Evolutionary conservation across 805 yeast genomes (phyloP).

Genomic region (Lachancea kluyveri): DNA sequence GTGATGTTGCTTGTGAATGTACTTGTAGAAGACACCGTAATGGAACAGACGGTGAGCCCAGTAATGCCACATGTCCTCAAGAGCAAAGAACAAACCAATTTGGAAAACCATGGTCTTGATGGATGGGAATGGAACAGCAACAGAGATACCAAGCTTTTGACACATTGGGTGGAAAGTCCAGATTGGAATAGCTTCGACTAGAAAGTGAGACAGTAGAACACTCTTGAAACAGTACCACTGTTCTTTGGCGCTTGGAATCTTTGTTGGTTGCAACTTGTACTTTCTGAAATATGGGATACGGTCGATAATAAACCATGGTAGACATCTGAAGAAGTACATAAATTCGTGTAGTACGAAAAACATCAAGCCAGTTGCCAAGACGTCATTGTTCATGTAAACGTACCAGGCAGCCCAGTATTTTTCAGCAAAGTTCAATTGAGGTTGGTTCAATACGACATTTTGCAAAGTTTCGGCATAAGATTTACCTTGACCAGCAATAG

Average conservation of each 20-base stretch:
- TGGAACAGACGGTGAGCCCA: constrained; percentile 91
- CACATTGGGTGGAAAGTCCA: constrained; percentile 97
- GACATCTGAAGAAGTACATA: constrained; percentile 83
- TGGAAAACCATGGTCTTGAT: constrained; percentile 54
- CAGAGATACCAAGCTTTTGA: constrained; percentile 68
- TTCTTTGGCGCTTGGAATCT: constrained; percentile 72
- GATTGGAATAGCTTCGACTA: constrained; percentile 93
- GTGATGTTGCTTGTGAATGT: constrained; percentile 96
- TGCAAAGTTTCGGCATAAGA: constrained; percentile 32
- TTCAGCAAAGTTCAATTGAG: constrained; percentile 50
- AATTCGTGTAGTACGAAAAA: constrained; percentile 80
- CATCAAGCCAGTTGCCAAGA: constrained; percentile 85
- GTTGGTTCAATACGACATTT: constrained; percentile 34
- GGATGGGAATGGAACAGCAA: constrained; percentile 81
- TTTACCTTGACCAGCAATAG: constrained; percentile 17
- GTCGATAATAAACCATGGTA: constrained; percentile 91
- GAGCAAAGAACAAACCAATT: constrained; percentile 67
- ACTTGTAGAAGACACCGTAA: constrained; percentile 80
- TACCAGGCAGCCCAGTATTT: constrained; percentile 87
- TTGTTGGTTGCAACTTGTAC: constrained; percentile 85
- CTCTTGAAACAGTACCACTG: constrained; percentile 90
- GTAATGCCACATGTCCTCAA: constrained; percentile 97
- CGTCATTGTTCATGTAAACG: constrained; percentile 76
- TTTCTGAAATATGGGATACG: constrained; percentile 75
- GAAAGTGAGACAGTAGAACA: constrained; percentile 78